Evolutionary conservation across 192 early-diverging fungal genomes (phyloP).

Genomic region (Obelidium mucronatum): DNA sequence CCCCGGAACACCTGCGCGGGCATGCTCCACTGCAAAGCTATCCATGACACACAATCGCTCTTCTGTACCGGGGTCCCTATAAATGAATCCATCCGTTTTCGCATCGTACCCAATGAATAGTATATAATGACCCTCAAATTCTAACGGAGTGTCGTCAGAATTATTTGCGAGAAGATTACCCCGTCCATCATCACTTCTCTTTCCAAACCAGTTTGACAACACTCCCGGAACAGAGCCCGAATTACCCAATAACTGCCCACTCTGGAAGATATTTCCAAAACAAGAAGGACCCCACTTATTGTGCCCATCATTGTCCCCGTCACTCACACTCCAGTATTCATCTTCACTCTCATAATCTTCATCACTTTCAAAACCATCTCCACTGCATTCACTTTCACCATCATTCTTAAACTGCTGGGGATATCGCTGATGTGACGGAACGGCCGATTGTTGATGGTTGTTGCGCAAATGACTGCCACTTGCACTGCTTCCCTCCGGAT

Average conservation of each 20-base stretch:
- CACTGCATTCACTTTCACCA: not conserved
- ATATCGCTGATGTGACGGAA: not conserved
- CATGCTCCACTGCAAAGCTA: constrained; percentile 68
- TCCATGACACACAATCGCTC: constrained; percentile 77
- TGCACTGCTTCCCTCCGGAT: not conserved
- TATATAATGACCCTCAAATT: constrained; percentile 86
- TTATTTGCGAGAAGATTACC: not conserved
- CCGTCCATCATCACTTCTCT: not conserved
- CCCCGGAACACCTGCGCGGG: constrained; percentile 60
- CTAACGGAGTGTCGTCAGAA: constrained; percentile 29
- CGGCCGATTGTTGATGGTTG: too few species aligned
- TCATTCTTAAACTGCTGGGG: not conserved
- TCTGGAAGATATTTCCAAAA: not conserved
- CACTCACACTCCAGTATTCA: not conserved
- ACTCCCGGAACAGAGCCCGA: not conserved
- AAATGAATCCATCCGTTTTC: constrained; percentile 78
- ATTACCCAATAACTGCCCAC: not conserved
- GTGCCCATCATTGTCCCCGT: not conserved
- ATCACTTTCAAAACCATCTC: not conserved
- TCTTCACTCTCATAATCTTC: constrained; percentile 17
- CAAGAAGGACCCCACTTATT: not conserved
- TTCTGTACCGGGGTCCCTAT: constrained; percentile 81
- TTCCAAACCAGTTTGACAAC: constrained; percentile 1
- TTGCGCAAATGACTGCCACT: too few species aligned
- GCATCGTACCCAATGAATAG: constrained; percentile 87